Evolutionary conservation across 805 yeast genomes (phyloP), one percentile per base, ranked within the genome.

Genomic region (Hanseniaspora hatyaiensis): DNA sequence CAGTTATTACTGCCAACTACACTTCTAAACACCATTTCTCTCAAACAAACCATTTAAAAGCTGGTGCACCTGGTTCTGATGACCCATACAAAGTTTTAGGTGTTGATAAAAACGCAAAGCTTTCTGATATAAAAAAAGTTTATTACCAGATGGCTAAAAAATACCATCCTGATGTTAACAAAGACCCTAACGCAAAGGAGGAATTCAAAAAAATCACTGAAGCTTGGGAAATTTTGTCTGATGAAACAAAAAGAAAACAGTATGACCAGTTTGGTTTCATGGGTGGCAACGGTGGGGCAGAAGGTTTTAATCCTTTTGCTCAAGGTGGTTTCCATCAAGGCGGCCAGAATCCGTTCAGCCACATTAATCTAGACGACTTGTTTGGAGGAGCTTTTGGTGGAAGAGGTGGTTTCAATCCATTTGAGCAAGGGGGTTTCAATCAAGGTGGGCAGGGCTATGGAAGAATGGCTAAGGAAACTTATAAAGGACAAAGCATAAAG

Each of bases 121-220:
- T 80, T 6, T 73, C 84, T n/a, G 94, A 87, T 18, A 92, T 92
- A 65, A 92, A 92, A 65, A 88, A 88, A 64, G 89, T 95, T 2
- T 92, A 92, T 67, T 87, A 87, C 62, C 81, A 86, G 59, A 69
- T 92, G 53, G 98, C 96, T 13, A 92, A 92, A 64, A 75, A 89
- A 62, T 87, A 70, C 64, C 99, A 92, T 64, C 99, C 99, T 0
- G 99, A 92, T 67, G 84, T 92, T 38, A 92, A 89, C 64, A 92
- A 89, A 64, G 96, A 84, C 53, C 74, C 76, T 22, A 89, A 75
- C 16, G 92, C 97, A 0, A 95, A 89, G 57, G 76, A 77, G 59
- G 78, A 78, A 63, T 92, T 92, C 67, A 97, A 92, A 59, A 85
- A 83, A 57, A 75, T 92, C 54, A 97, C 89, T 60, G 92, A 83